Conservation (phyloP, 2,329 filamentous ascomycete species). For the Exophiala mesophila region DNA sequence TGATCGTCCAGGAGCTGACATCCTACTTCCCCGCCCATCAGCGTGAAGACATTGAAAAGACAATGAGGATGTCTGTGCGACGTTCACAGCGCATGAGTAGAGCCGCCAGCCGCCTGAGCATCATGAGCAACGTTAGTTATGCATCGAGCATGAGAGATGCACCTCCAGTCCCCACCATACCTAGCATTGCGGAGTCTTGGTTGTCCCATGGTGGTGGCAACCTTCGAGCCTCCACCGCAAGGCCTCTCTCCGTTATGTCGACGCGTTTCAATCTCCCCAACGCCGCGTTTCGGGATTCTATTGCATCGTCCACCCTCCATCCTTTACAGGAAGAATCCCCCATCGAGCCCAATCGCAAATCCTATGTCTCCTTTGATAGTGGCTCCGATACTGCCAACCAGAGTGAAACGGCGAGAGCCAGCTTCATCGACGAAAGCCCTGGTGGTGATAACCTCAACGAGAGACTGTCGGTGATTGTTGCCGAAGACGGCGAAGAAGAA, state of each 20-base stretch:
- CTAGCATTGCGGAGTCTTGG: conserved; percentile 70
- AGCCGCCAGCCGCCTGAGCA: conserved; percentile 86
- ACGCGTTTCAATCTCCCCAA: conserved; percentile 55
- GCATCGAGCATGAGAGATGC: conserved; percentile 89
- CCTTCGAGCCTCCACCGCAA: conserved; percentile 40
- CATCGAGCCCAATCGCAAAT: conserved; percentile 83
- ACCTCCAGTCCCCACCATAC: conserved; percentile 87
- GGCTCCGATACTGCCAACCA: conserved; percentile 62
- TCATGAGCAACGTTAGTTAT: conserved; percentile 88
- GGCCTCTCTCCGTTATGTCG: conserved; percentile 52
- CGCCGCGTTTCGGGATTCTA: conserved; percentile 73
- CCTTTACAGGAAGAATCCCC: conserved; percentile 87
- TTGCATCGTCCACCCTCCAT: conserved; percentile 82
- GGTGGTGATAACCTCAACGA: conserved; percentile 52
- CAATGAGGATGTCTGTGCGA: conserved; percentile 85
- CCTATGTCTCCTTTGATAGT: conserved; percentile 71
- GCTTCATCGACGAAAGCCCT: conserved; percentile 77
- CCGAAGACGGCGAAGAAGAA: conserved; percentile 84
- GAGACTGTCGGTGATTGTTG: conserved; percentile 74
- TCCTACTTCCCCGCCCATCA: conserved; percentile 97
- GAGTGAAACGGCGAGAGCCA: conserved; percentile 68
- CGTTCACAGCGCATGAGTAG: conserved; percentile 86
- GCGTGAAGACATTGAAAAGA: conserved; percentile 90
- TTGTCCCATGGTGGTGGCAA: conserved; percentile 58
- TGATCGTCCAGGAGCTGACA: conserved; percentile 92